These are phyloP conservation scores for Byssothecium circinans DNA, from an alignment of 2,329 filamentous ascomycete species.

Conservation along the genomic window DNA sequence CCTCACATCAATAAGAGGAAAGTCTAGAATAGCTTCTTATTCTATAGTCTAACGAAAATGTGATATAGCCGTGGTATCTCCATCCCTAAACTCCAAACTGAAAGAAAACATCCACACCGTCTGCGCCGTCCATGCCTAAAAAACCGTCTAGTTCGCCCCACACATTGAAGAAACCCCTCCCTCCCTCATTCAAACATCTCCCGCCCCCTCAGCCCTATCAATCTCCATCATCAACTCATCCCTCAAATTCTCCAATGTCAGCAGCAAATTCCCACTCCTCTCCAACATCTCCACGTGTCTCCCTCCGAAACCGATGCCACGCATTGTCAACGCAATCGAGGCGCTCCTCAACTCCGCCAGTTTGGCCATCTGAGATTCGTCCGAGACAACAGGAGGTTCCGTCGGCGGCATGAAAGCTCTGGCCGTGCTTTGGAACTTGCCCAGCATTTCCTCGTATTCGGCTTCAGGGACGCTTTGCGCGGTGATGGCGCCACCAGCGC, in stretches of 20 bases:
- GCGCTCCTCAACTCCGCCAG: neutral
- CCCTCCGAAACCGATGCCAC: neutral
- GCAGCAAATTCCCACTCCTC: conserved; percentile 1
- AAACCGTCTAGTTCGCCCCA: neutral
- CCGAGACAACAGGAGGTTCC: conserved; percentile 9
- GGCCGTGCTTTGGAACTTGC: conserved; percentile 45
- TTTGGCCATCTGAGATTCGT: neutral
- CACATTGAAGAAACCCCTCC: too few species aligned
- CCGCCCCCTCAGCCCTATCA: neutral
- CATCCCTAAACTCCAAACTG: too few species aligned
- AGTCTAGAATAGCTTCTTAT: too few species aligned
- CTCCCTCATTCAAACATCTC: neutral
- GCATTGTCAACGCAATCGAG: neutral
- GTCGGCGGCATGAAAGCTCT: conserved; percentile 27
- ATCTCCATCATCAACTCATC: neutral
- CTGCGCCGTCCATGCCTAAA: too few species aligned
- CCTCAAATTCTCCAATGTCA: conserved; percentile 9
- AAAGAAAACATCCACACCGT: too few species aligned
- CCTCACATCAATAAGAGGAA: too few species aligned
- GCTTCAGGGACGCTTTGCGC: conserved; percentile 76
- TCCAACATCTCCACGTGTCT: conserved; percentile 1
- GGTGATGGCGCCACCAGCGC: conserved; percentile 89
- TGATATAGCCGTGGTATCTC: too few species aligned
- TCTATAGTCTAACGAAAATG: too few species aligned
- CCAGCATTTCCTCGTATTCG: conserved; percentile 85